Percentiles rank a stretch among this genome's conserved stretches.
phyloP scores from a whole-genome alignment of 23 red algal species.

The Gracilaria caudata region DNA sequence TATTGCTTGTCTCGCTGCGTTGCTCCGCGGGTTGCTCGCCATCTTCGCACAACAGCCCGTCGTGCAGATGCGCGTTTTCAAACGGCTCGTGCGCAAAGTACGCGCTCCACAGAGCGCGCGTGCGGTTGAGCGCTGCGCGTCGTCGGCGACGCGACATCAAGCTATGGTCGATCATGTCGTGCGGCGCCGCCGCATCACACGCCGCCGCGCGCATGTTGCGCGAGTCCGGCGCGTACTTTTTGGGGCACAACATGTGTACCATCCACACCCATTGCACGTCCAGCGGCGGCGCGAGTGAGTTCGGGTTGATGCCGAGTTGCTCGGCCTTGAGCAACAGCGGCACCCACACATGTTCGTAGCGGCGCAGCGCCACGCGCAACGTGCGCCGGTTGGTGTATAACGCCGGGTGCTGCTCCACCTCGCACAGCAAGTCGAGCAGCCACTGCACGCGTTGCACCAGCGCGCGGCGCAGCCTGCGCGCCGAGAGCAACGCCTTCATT shows the following conservation, averaged over 20 bases:
- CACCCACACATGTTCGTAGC: constrained; percentile 46
- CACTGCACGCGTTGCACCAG: constrained; percentile 12
- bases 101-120: not conserved
- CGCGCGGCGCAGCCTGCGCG: not conserved
- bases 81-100: constrained; percentile 36
- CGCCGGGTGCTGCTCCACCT: constrained; percentile 39
- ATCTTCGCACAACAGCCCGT: not conserved
- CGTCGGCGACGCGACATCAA: constrained; percentile 1
- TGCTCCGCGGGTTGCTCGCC: not conserved
- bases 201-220: not conserved
- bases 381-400: constrained; percentile 22
- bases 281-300: constrained; percentile 1
- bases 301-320: not conserved
- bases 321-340: constrained; percentile 9
- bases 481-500: not conserved
- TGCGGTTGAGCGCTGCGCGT: not conserved
- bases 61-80: not conserved
- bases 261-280: constrained; percentile 61
- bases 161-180: constrained; percentile 22
- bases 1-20: not conserved
- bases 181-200: not conserved
- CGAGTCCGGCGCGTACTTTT: constrained; percentile 26
- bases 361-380: constrained; percentile 24
- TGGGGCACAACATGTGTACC: constrained; percentile 43
- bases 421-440: constrained; percentile 19